Evolutionary conservation across 768 basidiomycete species (phyloP).

Genomic region (Podaxis sp.): DNA sequence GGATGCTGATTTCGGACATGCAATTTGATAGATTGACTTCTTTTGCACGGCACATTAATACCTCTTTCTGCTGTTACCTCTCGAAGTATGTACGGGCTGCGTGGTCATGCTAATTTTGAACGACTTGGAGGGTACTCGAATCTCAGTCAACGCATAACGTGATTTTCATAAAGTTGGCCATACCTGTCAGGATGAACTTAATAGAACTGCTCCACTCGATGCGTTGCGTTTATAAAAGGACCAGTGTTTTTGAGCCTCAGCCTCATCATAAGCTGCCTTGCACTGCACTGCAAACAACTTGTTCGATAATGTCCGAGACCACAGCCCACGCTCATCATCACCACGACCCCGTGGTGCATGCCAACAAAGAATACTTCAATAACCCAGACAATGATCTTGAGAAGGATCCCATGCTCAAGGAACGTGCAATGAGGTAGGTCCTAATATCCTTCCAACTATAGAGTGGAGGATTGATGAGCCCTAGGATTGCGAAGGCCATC

Average conservation of each 20-base stretch:
- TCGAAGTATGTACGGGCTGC: background rate
- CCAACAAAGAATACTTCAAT: background rate
- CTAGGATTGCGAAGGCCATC: background rate
- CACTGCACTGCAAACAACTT: background rate
- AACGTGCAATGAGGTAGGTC: background rate
- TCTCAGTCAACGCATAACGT: background rate
- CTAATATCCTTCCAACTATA: background rate
- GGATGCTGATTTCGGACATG: background rate
- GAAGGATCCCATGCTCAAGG: background rate
- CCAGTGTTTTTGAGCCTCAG: background rate
- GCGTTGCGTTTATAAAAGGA: background rate
- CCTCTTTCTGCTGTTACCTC: background rate
- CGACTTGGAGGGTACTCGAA: conserved; percentile 4
- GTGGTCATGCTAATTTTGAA: background rate
- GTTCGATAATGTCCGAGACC: background rate
- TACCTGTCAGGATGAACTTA: background rate
- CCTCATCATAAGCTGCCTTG: background rate
- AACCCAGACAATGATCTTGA: background rate
- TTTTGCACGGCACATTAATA: background rate
- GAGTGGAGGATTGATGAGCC: background rate
- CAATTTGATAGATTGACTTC: background rate
- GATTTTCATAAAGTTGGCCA: background rate
- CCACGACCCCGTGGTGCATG: background rate
- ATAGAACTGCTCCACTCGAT: background rate
- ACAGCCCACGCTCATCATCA: background rate